Evolutionary conservation across 2,329 filamentous ascomycete genomes (phyloP).

Genomic region (Gnomoniopsis smithogilvyi): DNA sequence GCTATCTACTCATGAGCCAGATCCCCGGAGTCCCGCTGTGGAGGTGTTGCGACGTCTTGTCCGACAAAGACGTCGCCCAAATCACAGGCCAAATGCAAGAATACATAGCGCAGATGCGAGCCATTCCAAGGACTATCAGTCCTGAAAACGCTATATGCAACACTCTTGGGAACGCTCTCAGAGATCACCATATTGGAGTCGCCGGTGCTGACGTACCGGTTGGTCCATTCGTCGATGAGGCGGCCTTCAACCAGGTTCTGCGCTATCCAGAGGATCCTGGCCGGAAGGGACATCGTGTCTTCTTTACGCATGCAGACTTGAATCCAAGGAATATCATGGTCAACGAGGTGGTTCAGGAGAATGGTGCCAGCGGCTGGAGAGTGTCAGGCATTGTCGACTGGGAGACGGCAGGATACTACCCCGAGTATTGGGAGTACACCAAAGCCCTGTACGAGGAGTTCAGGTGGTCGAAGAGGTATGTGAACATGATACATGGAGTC

Average conservation of each 20-base stretch:
- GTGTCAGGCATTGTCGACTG: constrained; percentile 29
- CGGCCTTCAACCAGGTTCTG: constrained; percentile 29
- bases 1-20: constrained; percentile 23
- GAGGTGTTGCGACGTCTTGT: constrained; percentile 23
- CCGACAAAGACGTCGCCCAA: constrained; percentile 22
- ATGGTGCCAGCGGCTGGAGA: constrained; percentile 24
- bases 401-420: constrained; percentile 27
- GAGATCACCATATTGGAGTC: constrained; percentile 26
- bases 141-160: constrained; percentile 26
- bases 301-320: constrained; percentile 33
- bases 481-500: constrained; percentile 14
- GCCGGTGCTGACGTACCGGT: constrained; percentile 13
- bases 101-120: constrained; percentile 26
- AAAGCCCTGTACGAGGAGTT: constrained; percentile 24
- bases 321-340: constrained; percentile 32
- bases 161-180: constrained; percentile 24
- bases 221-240: constrained; percentile 30
- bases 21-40: constrained; percentile 22
- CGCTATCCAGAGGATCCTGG: constrained; percentile 27
- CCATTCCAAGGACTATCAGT: constrained; percentile 21
- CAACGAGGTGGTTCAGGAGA: constrained; percentile 16
- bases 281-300: constrained; percentile 26
- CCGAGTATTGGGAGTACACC: constrained; percentile 30
- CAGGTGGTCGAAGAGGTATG: constrained; percentile 18
- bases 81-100: constrained; percentile 24